phyloP scores from a whole-genome alignment of 176 grass and related monocot species.

The bread wheat (Triticum aestivum) region DNA sequence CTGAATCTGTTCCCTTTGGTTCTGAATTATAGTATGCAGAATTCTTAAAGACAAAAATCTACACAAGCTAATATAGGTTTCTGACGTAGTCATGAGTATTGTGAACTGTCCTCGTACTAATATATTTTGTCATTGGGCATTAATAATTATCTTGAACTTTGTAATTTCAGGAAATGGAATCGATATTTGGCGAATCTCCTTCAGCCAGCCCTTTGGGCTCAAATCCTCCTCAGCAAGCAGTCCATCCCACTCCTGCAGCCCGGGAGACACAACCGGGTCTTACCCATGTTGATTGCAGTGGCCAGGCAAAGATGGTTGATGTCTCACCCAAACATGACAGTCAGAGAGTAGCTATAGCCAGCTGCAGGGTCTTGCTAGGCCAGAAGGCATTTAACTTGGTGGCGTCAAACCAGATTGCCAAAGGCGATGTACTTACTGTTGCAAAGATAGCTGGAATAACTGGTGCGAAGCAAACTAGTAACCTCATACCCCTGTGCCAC shows the following conservation, averaged over 20 bases:
- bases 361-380: constrained; percentile 77
- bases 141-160: constrained; percentile 11
- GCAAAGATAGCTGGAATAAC: constrained; percentile 95
- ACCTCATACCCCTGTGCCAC: constrained; percentile 81
- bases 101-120: neutral
- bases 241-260: neutral
- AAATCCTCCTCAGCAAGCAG: constrained; percentile 42
- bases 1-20: neutral
- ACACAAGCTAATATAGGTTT: neutral
- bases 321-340: constrained; percentile 74
- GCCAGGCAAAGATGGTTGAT: constrained; percentile 89
- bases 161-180: constrained; percentile 72
- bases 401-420: constrained; percentile 85
- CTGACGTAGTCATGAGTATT: neutral
- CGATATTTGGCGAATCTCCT: constrained; percentile 78
- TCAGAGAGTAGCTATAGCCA: constrained; percentile 71
- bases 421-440: constrained; percentile 93
- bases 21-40: neutral
- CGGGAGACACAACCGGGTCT: constrained; percentile 29
- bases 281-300: constrained; percentile 70
- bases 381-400: constrained; percentile 77
- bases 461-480: constrained; percentile 91
- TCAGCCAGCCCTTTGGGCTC: constrained; percentile 57
- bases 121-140: neutral
- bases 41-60: neutral